Evolutionary conservation across 106 monocot species (phyloP), one percentile per base, ranked within the genome.

Genomic region (Dendrobium catenatum): DNA sequence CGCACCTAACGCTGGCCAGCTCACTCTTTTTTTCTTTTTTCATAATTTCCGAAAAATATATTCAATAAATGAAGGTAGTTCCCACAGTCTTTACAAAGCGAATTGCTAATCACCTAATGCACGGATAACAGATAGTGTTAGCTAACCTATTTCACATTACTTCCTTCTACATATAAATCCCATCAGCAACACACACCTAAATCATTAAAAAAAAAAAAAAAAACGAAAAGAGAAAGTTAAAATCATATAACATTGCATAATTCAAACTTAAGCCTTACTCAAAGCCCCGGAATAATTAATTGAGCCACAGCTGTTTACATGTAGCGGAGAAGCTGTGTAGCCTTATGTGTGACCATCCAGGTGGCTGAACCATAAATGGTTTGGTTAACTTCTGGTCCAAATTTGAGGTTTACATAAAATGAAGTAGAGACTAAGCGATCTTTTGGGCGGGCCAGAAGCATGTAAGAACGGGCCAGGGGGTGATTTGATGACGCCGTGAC

Each of bases 181-280:
- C 64, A 66, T 66, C 64, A 66, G 24, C 64, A 64, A 64, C 64
- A 66, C 64, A 64, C 64, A 66, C 64, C 64, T 66, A 66, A 24
- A 66, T 7, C 64, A 66, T 66, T 26, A 24, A 66, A 22, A n/a
- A 9, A 66, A 9, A 27, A 66, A 24, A 24, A 66, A 64, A 64
- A 24, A 64, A 64, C 24, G 24, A 6, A 64, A 8, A 64, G 47
- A 22, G 22, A 64, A 66, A 24, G 9, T 51, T 13, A 13, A 51
- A 51, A 51, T 51, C 51, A 51, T 66, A 2, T 1, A 24, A 66
- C 5, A 66, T 26, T 26, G n/a, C 64, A 66, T n/a, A 6, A 66
- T 66, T n/a, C 64, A 66, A 66, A 66, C 64, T 66, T 66, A 26
- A 22, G 64, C 64, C 64, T 66, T 66, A 66, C 64, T 66, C 64